Evolutionary conservation across 495 filamentous ascomycete species (phyloP).

Genomic region (Aspergillus sclerotiicarbonarius): DNA sequence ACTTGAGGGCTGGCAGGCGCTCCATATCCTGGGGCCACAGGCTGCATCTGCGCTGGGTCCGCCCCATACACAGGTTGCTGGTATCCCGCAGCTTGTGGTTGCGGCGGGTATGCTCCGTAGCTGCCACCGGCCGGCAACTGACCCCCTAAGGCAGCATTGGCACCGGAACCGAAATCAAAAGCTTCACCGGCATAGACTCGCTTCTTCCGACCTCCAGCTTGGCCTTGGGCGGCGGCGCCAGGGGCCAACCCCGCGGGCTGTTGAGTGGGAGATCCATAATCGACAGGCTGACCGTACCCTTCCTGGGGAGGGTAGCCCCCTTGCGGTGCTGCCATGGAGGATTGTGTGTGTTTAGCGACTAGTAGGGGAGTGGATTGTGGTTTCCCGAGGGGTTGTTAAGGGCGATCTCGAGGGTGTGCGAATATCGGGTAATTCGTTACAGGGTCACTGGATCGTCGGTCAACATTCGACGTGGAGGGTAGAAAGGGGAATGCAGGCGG

Average conservation of each 20-base stretch:
- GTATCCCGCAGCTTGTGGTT: slow-evolving; percentile 50
- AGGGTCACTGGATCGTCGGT: slow-evolving; percentile 23
- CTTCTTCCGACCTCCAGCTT: slow-evolving; percentile 72
- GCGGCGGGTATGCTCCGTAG: slow-evolving; percentile 59
- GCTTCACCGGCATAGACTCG: slow-evolving; percentile 89
- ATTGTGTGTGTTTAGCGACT: slow-evolving; percentile 12
- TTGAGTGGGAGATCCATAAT: slow-evolving; percentile 41
- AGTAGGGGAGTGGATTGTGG: slow-evolving; percentile 2
- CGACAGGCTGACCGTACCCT: slow-evolving; percentile 50
- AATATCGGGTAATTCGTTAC: slow-evolving; percentile 18
- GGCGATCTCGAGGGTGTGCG: slow-evolving; percentile 3
- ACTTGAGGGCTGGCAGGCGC: slow-evolving; percentile 56
- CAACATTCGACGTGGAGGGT: slow-evolving; percentile 2
- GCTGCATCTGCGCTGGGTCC: slow-evolving; percentile 46
- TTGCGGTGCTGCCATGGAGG: slow-evolving; percentile 56
- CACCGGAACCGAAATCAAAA: slow-evolving; percentile 87
- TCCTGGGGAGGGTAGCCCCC: slow-evolving; percentile 62
- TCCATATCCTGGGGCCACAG: slow-evolving; percentile 65
- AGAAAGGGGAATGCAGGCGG: slow-evolving; percentile 10
- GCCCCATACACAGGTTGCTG: slow-evolving; percentile 55
- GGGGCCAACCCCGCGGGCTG: slow-evolving; percentile 30
- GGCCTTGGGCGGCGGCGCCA: slow-evolving; percentile 27
- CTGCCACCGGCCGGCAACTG: slow-evolving; percentile 52
- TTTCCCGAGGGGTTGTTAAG: slow-evolving; percentile 8
- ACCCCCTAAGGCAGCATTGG: slow-evolving; percentile 71